Conservation (phyloP, 164 flowering plant species). For the Cinnamomum micranthum region DNA sequence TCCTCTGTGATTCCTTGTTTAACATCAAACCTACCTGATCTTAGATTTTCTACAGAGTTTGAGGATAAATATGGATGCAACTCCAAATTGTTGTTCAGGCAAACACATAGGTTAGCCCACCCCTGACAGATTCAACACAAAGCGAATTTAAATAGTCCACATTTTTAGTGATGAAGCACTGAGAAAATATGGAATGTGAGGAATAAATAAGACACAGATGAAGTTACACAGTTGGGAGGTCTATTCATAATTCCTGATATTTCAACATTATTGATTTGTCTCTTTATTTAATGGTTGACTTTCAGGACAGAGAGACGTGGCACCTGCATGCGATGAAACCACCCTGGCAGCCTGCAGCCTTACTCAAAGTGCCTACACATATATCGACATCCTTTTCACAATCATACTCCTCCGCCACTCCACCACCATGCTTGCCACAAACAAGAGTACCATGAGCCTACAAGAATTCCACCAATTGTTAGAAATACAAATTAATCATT, state of each 20-base stretch:
- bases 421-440: constrained; percentile 85
- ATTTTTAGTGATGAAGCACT: too few species aligned
- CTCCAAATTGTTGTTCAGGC: too few species aligned
- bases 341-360: constrained; percentile 94
- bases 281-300: too few species aligned
- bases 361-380: constrained; percentile 87
- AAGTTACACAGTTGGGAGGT: not conserved
- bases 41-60: too few species aligned
- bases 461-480: not conserved
- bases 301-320: constrained; percentile 3
- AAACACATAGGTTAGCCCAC: too few species aligned
- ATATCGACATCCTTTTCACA: constrained; percentile 86
- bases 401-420: constrained; percentile 75
- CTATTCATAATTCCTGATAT: not conserved
- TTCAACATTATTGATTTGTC: not conserved
- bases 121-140: too few species aligned
- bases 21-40: too few species aligned
- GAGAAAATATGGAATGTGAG: too few species aligned
- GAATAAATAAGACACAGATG: too few species aligned
- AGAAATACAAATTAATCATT: not conserved
- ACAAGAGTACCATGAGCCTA: constrained; percentile 89
- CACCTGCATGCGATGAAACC: constrained; percentile 98
- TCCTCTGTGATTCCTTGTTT: too few species aligned
- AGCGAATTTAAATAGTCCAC: too few species aligned
- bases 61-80: too few species aligned